Evolutionary conservation across 2,329 filamentous ascomycete genomes (phyloP).

Genomic region (Aureobasidium sp.): DNA sequence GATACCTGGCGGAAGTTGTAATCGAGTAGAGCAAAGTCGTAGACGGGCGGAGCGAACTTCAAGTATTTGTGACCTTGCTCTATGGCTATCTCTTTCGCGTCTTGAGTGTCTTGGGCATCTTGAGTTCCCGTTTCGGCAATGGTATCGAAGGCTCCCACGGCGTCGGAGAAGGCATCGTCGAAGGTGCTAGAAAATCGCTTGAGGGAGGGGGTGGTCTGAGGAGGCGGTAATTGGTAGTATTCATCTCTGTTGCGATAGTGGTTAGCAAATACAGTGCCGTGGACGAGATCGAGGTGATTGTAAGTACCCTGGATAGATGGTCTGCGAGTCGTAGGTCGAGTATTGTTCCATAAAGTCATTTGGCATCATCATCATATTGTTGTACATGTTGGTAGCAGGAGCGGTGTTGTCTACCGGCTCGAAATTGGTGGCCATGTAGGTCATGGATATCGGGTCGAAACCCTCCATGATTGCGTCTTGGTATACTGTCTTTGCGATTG

Average conservation of each 20-base stretch:
- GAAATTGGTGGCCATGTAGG: slow-evolving; percentile 51
- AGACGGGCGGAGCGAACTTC: slow-evolving; percentile 39
- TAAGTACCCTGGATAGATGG: slow-evolving; percentile 49
- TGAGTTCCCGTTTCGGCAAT: slow-evolving; percentile 29
- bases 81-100: slow-evolving; percentile 48
- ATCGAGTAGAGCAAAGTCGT: slow-evolving; percentile 55
- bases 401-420: slow-evolving; percentile 42
- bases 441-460: slow-evolving; percentile 54
- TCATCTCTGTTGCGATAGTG: slow-evolving; percentile 19
- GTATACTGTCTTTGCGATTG: not conserved
- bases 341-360: slow-evolving; percentile 48
- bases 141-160: slow-evolving; percentile 40
- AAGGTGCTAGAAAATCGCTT: slow-evolving; percentile 24
- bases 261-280: slow-evolving; percentile 1
- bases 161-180: slow-evolving; percentile 45
- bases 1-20: slow-evolving; percentile 56
- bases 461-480: slow-evolving; percentile 38
- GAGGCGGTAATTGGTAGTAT: slow-evolving; percentile 20
- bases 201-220: slow-evolving; percentile 19
- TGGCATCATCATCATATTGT: slow-evolving; percentile 40
- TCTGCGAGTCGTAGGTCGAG: slow-evolving; percentile 52
- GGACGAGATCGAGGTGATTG: not conserved
- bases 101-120: slow-evolving; percentile 34
- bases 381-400: slow-evolving; percentile 32
- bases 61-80: slow-evolving; percentile 54